Evolutionary conservation across 257 asterid genomes (phyloP).

Genomic region (Eustoma russellianum): DNA sequence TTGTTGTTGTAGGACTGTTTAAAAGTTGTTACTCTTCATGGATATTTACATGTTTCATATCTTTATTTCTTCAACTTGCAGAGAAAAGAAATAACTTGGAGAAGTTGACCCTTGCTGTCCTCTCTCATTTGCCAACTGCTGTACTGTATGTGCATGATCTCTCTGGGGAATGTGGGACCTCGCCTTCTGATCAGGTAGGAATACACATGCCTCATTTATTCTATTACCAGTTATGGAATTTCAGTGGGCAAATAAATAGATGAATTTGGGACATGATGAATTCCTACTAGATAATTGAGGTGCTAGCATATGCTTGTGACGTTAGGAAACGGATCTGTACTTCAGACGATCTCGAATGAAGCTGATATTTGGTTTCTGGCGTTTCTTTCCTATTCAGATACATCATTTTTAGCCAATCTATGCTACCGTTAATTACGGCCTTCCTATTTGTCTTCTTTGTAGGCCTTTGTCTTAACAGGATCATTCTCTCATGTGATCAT

Average conservation of each 20-base stretch:
- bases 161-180: conserved; percentile 90
- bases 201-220: background rate
- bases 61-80: conserved; percentile 34
- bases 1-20: background rate
- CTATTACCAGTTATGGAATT: background rate
- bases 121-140: conserved; percentile 93
- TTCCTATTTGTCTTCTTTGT: too few relatives aligned
- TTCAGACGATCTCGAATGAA: too few relatives aligned
- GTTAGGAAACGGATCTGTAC: too few relatives aligned
- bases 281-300: too few relatives aligned
- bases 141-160: conserved; percentile 94
- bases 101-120: conserved; percentile 94
- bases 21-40: background rate
- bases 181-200: conserved; percentile 91
- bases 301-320: too few relatives aligned
- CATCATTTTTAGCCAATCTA: too few relatives aligned
- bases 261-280: background rate
- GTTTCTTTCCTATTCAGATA: too few relatives aligned
- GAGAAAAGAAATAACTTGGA: conserved; percentile 95
- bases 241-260: background rate
- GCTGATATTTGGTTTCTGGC: too few relatives aligned
- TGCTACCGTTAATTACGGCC: too few relatives aligned
- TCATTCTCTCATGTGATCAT: too few relatives aligned
- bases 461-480: too few relatives aligned
- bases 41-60: background rate